Evolutionary conservation across 108 stramenopile genomes (phyloP), one percentile per base, ranked within the genome.

Genomic region (Skeletonema costatum): DNA sequence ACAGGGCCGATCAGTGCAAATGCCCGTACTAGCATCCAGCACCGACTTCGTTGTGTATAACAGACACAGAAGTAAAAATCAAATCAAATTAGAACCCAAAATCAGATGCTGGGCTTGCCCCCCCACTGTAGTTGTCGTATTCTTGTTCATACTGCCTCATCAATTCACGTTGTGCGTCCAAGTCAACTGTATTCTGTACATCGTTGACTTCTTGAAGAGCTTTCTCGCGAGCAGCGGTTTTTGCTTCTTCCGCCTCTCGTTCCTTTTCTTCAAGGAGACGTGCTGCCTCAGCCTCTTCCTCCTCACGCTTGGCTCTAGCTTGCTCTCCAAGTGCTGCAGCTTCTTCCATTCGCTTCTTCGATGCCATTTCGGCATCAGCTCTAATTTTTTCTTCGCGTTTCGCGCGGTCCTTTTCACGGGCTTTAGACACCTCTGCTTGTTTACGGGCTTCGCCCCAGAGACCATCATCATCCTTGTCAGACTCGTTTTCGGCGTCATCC

Each of bases 31-130:
- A 74, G 50, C 64, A 75, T 58, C 50, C 5, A 7, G 41, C 74
- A 67, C 66, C 19, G 66, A 42, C 38, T 35, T 56, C 53, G 19
- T 33, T 32, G 25, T 39, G 25, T 30, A 39, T 64, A 33, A 74
- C 64, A 64, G 60, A 74, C 51, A 74, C 51, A 38, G 53, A 74
- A 65, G 50, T 56, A 66, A 66, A 67, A 67, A 53, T 31, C 64
- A 38, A 38, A 53, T 30, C 36, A 29, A 16, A 21, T 81, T 62
- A 95, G 75, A 95, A 95, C n/a, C 94, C 94, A 87, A 92, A 96
- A 71, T 96, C 94, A n/a, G 94, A 93, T 11, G 87, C 85, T 48
- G 94, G 92, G 85, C 92, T 93, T 50, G 80, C 85, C n/a, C 92
- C 94, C 31, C 82, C 74, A 61, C 76, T 74, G 38, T 92, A 89